phyloP scores from a whole-genome alignment of 1,284 basidiomycete genomes.

The Schizopora paradoxa region DNA sequence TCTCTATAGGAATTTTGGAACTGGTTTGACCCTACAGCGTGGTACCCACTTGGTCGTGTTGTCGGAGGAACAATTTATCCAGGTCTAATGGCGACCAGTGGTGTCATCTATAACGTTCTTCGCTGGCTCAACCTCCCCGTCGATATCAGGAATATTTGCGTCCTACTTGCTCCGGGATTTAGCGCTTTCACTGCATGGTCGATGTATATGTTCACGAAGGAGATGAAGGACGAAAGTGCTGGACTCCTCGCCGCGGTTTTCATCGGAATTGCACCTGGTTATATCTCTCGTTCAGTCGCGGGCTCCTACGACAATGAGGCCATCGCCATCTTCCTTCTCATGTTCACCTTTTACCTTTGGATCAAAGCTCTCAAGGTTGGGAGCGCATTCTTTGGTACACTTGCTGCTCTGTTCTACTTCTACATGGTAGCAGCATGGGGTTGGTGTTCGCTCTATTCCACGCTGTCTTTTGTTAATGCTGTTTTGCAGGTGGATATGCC shows the following conservation, averaged over 20 bases:
- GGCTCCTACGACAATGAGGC: slow-evolving; percentile 99
- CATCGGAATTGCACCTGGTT: slow-evolving; percentile 96
- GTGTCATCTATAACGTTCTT: slow-evolving; percentile 91
- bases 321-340: slow-evolving; percentile 98
- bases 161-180: slow-evolving; percentile 94
- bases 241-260: slow-evolving; percentile 97
- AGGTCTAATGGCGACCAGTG: slow-evolving; percentile 95
- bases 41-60: slow-evolving; percentile 97
- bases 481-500: slow-evolving; percentile 78
- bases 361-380: slow-evolving; percentile 95
- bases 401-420: slow-evolving; percentile 96
- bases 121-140: slow-evolving; percentile 90
- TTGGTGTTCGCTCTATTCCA: slow-evolving; percentile 29
- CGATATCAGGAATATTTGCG: slow-evolving; percentile 96
- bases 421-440: slow-evolving; percentile 99
- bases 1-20: slow-evolving; percentile 91
- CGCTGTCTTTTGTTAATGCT: slow-evolving; percentile 7
- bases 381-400: slow-evolving; percentile 85
- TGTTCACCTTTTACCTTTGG: slow-evolving; percentile 99
- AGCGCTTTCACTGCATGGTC: slow-evolving; percentile 95
- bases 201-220: slow-evolving; percentile 96
- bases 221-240: slow-evolving; percentile 91
- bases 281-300: slow-evolving; percentile 98
- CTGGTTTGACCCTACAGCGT: slow-evolving; percentile 99
- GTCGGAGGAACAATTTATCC: slow-evolving; percentile 99